Evolutionary conservation across 1,139 yeast species (phyloP), one percentile per base, ranked within the genome.

Genomic region (Sugiyamaella xylanicola): DNA sequence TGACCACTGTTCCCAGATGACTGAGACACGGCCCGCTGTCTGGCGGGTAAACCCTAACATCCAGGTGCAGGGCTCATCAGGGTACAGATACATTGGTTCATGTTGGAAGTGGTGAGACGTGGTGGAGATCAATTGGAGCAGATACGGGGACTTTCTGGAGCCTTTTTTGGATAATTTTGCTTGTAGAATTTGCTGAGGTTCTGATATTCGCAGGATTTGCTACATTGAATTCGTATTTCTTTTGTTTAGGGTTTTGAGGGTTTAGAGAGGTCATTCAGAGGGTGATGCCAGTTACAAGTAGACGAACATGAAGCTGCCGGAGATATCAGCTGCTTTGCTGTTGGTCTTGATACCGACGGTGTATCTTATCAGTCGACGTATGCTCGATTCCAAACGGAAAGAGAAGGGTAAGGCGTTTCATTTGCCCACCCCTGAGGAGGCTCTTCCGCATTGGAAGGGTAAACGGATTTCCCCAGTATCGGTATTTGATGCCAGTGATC

Each of bases 371-470:
- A 35, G 37, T 8, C 20, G 56, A 36, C 39, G 54, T 19, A 4
- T 49, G 16, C 29, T 40, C 7, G 47, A 51, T 19, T 42, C 50
- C 7, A 47, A 51, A 35, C 50, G 58, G 8, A 43, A 50, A 27
- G 58, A 55, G 35, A 44, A 46, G 19, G 58, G 58, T 9, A 52
- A 51, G 29, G 32, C 49, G 11, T 55, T 55, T 29, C 58, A 51
- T 44, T 17, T 55, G 39, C 25, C 59, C 11, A 54, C 86, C 37
- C 97, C 97, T 1, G 90, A 83, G 60, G 93, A 88, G 65, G 95
- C 96, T 9, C 81, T 84, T 64, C 91, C 92, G 3, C 95, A 90
- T 68, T 91, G 97, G 97, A 90, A 91, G 69, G 96, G 97, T 4
- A 86, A 84, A 65, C 76, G 97, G 53, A 75, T 89, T 37, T 81